Evolutionary conservation across 169 alveolate species (phyloP).

Genomic region (Plasmodium coatneyi): DNA sequence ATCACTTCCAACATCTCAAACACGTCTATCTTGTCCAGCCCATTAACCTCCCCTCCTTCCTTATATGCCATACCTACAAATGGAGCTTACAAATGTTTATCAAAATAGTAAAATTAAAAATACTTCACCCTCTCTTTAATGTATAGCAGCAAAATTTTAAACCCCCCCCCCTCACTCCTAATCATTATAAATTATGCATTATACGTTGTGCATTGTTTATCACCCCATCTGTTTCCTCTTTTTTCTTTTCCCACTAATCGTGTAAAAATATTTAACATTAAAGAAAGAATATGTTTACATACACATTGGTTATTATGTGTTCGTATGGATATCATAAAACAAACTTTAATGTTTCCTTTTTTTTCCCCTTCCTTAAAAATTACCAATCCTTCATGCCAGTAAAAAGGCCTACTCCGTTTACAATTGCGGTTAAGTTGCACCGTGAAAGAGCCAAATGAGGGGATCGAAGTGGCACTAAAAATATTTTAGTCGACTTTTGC

Average conservation of each 20-base stretch:
- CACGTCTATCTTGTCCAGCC: background rate
- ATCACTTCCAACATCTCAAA: background rate
- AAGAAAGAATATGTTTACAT: background rate
- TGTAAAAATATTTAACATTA: conserved; percentile 16
- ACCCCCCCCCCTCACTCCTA: background rate
- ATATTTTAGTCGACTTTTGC: background rate
- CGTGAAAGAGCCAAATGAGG: background rate
- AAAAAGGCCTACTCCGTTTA: background rate
- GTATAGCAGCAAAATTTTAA: conserved; percentile 8
- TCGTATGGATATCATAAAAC: background rate
- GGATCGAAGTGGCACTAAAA: background rate
- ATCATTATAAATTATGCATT: background rate
- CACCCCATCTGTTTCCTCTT: background rate
- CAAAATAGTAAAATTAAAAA: conserved; percentile 23
- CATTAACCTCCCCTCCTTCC: background rate
- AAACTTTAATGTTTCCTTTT: background rate
- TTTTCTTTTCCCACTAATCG: background rate
- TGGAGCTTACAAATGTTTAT: background rate
- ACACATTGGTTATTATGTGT: conserved; percentile 14
- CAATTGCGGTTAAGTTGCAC: background rate
- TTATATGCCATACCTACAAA: background rate
- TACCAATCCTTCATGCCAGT: background rate
- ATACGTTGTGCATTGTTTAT: background rate
- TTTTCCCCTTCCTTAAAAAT: background rate
- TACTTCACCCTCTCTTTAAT: conserved; percentile 7